Conservation (phyloP, 345 rosid genomes). For the Ceriops decandra region DNA sequence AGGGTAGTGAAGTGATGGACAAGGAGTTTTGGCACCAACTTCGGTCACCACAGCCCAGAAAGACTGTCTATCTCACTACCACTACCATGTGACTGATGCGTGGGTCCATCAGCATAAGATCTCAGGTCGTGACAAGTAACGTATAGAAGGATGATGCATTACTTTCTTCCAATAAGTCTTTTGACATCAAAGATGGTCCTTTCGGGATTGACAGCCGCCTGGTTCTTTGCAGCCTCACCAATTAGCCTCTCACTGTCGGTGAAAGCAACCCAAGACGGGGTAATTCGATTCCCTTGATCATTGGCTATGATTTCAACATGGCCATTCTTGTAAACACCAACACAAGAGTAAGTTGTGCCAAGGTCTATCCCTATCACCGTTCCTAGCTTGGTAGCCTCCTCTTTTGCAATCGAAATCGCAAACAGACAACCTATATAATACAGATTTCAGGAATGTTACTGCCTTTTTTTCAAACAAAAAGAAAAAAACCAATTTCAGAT, state of each 20-base stretch:
- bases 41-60: no score
- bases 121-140: no score
- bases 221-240: constrained; percentile 98
- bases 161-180: constrained; percentile 96
- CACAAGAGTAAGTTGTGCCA: constrained; percentile 95
- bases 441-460: not conserved
- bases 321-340: constrained; percentile 95
- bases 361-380: constrained; percentile 95
- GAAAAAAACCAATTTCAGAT: no score
- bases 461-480: no score
- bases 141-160: constrained; percentile 15
- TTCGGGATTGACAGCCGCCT: constrained; percentile 83
- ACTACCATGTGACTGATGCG: no score
- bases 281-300: constrained; percentile 97
- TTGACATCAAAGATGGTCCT: constrained; percentile 92
- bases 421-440: constrained; percentile 45
- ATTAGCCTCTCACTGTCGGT: constrained; percentile 88
- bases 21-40: no score
- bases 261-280: constrained; percentile 98
- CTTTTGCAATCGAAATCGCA: constrained; percentile 58
- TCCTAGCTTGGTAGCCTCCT: constrained; percentile 77
- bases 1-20: no score
- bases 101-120: no score
- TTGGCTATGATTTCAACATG: constrained; percentile 97
- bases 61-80: no score